These are phyloP conservation scores for Cercophora sp. DNA, from an alignment of 495 filamentous ascomycete genomes.

Conservation along the genomic window DNA sequence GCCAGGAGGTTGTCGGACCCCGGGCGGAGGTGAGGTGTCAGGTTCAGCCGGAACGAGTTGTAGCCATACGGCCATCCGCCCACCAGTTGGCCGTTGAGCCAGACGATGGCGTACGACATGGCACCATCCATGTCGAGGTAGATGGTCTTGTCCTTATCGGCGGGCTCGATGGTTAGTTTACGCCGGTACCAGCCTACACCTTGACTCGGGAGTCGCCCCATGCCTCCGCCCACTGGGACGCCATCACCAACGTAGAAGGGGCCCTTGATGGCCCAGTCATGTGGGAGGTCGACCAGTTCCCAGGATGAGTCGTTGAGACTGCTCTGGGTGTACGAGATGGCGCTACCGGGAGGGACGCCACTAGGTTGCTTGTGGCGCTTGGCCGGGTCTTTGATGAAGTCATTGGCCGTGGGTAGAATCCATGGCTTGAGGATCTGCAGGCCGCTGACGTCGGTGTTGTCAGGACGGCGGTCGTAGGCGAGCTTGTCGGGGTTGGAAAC, in stretches of 20 bases:
- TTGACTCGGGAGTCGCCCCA: constrained; percentile 52
- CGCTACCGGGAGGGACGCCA: background rate
- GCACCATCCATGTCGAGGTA: constrained; percentile 49
- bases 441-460: no score
- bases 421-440: constrained; percentile 20
- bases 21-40: constrained; percentile 39
- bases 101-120: constrained; percentile 47
- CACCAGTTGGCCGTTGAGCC: constrained; percentile 47
- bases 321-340: constrained; percentile 7
- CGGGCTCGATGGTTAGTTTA: constrained; percentile 25
- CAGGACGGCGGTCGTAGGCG: no score
- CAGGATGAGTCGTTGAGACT: constrained; percentile 19
- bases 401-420: constrained; percentile 22
- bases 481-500: constrained; percentile 20
- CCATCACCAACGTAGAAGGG: constrained; percentile 34
- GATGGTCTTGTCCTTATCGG: constrained; percentile 35
- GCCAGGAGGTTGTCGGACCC: constrained; percentile 44
- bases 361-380: constrained; percentile 9
- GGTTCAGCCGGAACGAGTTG: constrained; percentile 45
- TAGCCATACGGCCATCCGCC: constrained; percentile 52
- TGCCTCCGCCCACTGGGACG: constrained; percentile 49
- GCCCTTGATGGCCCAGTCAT: constrained; percentile 51
- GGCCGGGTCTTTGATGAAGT: constrained; percentile 21
- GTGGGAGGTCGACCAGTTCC: constrained; percentile 24
- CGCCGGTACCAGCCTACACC: constrained; percentile 51